Evolutionary conservation across 2,329 filamentous ascomycete genomes (phyloP), one percentile per base, ranked within the genome.

Genomic region (Lomentospora prolificans): DNA sequence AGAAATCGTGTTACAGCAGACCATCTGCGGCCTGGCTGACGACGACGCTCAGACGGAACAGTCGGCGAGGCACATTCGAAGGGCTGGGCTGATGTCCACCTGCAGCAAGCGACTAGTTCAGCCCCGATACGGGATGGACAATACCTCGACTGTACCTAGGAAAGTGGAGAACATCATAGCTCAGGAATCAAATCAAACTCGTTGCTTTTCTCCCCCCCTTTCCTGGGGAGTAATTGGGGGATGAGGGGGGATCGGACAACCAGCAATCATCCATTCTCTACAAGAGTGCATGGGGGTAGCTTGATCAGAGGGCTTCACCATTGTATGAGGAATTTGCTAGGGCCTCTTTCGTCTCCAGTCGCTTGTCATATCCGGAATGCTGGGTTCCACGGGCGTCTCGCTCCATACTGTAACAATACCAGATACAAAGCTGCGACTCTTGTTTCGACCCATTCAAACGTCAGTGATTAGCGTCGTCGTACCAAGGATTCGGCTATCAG

Each of bases 1-100:
- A 48, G 17, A 48, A 25, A 48, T 48, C 44, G 24, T 48, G 22
- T 25, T 48, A 48, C 44, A 48, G 44, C 44, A 48, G 44, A 48
- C 24, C 44, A 48, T 19, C 44, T 27, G 44, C 44, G 24, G 44
- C 44, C 22, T 48, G 22, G 44, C 17, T 22, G 44, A 48, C 44
- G 17, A 22, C 44, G 17, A 48, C 17, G 22, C 44, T 48, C 44
- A 17, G 44, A 48, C 44, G 17, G 44, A 48, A 48, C 12, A 22
- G 44, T 25, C 17, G 44, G 44, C 44, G 44, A 48, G 24, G 24
- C 44, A 25, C 12, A 22, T 22, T n/a, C 22, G 12, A 48, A 48
- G 44, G 22, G 17, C 44, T 48, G 44, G 44, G 44, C 44, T 48
- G 44, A 48, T 48, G 44, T 10, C 17, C 17, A 48, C 22, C 22